Conservation (phyloP, 2,329 filamentous ascomycete genomes). For the Alternaria sp. region DNA sequence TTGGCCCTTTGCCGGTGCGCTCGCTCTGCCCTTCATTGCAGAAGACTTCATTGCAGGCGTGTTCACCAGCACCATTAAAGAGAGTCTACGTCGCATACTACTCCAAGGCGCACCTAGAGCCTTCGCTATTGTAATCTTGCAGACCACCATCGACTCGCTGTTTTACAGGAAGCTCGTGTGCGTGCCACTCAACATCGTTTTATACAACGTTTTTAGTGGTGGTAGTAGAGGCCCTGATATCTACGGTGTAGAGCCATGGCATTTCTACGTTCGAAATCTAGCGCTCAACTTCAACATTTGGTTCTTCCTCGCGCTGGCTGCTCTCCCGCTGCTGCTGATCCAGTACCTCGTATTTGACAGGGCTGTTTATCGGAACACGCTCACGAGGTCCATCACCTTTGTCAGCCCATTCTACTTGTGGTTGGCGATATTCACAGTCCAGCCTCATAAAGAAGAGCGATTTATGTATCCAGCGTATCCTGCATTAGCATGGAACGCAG, state of each 20-base stretch:
- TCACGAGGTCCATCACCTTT: constrained; percentile 78
- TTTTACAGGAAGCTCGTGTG: constrained; percentile 82
- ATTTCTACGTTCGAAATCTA: constrained; percentile 93
- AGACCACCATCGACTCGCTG: constrained; percentile 76
- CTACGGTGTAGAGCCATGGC: constrained; percentile 95
- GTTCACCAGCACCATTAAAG: constrained; percentile 63
- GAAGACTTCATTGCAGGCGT: constrained; percentile 71
- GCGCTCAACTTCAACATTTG: constrained; percentile 94
- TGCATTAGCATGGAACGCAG: constrained; percentile 85
- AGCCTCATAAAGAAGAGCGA: constrained; percentile 96
- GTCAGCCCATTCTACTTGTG: constrained; percentile 90
- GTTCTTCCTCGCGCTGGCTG: constrained; percentile 79
- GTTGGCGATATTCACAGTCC: constrained; percentile 87
- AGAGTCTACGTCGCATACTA: constrained; percentile 65
- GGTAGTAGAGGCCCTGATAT: constrained; percentile 82
- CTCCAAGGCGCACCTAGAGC: constrained; percentile 71
- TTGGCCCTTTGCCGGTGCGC: constrained; percentile 90
- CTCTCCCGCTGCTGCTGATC: constrained; percentile 75
- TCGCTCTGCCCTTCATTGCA: constrained; percentile 78
- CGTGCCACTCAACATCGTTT: constrained; percentile 90
- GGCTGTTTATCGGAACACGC: constrained; percentile 68
- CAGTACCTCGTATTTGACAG: constrained; percentile 72
- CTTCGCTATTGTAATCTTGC: constrained; percentile 68
- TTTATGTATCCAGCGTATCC: constrained; percentile 99
- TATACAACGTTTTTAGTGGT: constrained; percentile 91